Base-by-base conservation (phyloP, 2,329 filamentous ascomycete species). In the Aspergillaceae sp. region DNA sequence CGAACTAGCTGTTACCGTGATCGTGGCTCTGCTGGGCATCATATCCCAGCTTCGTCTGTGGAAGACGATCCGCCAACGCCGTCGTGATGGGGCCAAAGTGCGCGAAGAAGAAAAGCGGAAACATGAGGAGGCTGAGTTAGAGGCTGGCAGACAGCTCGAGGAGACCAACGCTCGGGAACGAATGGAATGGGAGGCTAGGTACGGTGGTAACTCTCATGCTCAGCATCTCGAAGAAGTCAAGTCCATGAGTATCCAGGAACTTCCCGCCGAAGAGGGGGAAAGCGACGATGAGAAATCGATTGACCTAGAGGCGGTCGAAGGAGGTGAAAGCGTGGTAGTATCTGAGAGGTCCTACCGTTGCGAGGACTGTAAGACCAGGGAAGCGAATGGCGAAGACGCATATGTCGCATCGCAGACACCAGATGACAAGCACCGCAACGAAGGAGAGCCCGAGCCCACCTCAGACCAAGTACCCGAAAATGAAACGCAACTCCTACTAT, bases 1-100 rank as follows among this genome's bases (percentile, higher is more conserved):
- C 9, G 91, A 97, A 63, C 79, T 88, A 29, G 89, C 87, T 0
- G 78, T 80, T 1, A 85, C 86, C 27, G 69, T 95, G 44, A 77
- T 96, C 29, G 72, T 95, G 19, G 83, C 79, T 48, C 64, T 88
- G 7, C 72, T 86, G 11, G 89, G 90, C 2, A 72, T 95, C 27
- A 75, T 94, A 38, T 94, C 87, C 0, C 91, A 97, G 63, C 73
- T 92, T 55, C 87, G 84, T 57, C 71, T 96, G 9, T 96, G 89
- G 89, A 87, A 82, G 51, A 74, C 94, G 5, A 79, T 95, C 49
- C 80, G 74, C 50, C 70, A 75, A 47, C 70, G 72, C 46, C 65
- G 74, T 32, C 66, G 66, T 35, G 71, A 70, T 52, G 71, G 67
- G 49, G 71, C 72, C 34, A 66, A 64, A 26, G 60, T 68, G n/a